Evolutionary conservation across 345 rosid genomes (phyloP).

Genomic region (Pugionium dolabratum): DNA sequence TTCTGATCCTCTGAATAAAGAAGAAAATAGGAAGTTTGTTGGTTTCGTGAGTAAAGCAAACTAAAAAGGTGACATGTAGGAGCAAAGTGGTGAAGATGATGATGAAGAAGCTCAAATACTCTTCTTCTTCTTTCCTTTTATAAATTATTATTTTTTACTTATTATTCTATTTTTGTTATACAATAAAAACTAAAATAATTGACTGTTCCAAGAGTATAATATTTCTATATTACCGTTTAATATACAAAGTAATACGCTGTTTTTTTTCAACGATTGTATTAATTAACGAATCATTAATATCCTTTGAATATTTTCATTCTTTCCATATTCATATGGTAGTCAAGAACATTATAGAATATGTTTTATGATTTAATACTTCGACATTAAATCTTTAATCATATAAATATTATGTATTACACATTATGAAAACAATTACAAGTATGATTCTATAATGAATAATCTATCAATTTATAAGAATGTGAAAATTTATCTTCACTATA

Average conservation of each 20-base stretch:
- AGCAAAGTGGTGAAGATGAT: constrained; percentile 32
- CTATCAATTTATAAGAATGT: too few species aligned
- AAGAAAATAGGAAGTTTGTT: constrained; percentile 44
- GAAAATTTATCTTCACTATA: too few species aligned
- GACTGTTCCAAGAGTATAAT: constrained; percentile 1
- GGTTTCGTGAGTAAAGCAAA: constrained; percentile 40
- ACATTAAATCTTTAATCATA: too few species aligned
- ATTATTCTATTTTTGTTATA: neutral
- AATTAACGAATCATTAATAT: neutral
- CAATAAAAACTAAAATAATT: neutral
- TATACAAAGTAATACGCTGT: constrained; percentile 2
- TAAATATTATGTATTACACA: too few species aligned
- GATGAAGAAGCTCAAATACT: constrained; percentile 26
- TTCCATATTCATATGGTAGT: neutral
- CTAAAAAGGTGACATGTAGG: constrained; percentile 36
- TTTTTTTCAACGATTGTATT: constrained; percentile 8
- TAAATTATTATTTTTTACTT: neutral
- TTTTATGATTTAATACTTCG: neutral
- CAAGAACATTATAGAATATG: neutral
- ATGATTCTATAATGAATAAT: too few species aligned
- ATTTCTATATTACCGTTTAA: neutral
- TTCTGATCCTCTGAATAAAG: constrained; percentile 11
- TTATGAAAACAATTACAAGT: too few species aligned
- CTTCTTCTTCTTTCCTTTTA: neutral
- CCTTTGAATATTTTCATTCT: neutral